Evolutionary conservation across 345 rosid genomes (phyloP).

Genomic region (Hirschfeldia incana): DNA sequence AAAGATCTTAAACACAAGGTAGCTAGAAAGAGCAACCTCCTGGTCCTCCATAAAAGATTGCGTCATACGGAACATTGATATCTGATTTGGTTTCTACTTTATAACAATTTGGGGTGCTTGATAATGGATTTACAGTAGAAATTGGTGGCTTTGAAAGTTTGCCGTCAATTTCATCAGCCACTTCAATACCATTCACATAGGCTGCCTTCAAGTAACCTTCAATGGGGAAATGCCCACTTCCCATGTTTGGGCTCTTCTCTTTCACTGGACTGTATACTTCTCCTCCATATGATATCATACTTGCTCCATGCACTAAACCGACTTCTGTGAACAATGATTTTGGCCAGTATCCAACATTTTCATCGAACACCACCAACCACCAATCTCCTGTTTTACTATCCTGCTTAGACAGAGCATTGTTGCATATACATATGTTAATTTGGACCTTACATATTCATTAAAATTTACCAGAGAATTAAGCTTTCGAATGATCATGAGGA

Average conservation of each 20-base stretch:
- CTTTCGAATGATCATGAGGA: not conserved
- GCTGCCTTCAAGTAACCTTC: not conserved
- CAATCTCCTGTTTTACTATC: not conserved
- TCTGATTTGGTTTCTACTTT: not conserved
- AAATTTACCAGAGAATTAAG: not conserved
- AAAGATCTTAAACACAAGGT: not conserved
- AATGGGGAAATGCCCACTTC: not conserved
- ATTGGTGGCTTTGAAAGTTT: not conserved
- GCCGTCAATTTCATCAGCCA: not conserved
- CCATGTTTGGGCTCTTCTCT: not conserved
- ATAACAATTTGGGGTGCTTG: slow-evolving; percentile 21
- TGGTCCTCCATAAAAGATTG: not conserved
- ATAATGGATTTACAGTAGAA: not conserved
- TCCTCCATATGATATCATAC: not conserved
- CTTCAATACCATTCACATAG: not conserved
- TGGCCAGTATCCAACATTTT: not conserved
- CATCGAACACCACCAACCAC: not conserved
- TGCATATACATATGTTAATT: not conserved
- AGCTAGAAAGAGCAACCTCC: not conserved
- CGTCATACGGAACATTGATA: not conserved
- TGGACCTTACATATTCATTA: not conserved
- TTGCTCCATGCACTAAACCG: not conserved
- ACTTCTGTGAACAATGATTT: not conserved
- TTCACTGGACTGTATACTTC: not conserved
- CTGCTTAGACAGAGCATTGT: not conserved